Conservation (phyloP, 495 filamentous ascomycete species). For the Trichoderma reesei region DNA sequence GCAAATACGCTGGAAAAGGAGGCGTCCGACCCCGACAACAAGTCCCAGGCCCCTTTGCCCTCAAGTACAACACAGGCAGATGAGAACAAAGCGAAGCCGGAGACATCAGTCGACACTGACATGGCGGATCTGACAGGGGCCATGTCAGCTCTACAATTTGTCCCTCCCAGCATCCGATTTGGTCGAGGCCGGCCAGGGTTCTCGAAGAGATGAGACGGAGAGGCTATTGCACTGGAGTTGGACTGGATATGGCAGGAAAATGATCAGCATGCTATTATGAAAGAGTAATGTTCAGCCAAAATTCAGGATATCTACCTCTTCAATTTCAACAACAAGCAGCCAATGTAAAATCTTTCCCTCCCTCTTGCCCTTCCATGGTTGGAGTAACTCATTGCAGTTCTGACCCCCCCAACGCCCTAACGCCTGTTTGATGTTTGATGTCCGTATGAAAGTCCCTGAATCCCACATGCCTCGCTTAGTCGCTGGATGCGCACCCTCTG, state of each 20-base stretch:
- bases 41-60: background rate
- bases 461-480: slow-evolving; percentile 33
- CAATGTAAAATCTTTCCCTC: slow-evolving; percentile 10
- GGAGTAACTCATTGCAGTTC: background rate
- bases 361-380: background rate
- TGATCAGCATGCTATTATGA: slow-evolving; percentile 3
- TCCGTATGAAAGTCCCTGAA: background rate
- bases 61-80: slow-evolving; percentile 11
- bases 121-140: slow-evolving; percentile 66
- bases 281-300: background rate
- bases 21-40: slow-evolving; percentile 7
- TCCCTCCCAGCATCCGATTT: slow-evolving; percentile 67
- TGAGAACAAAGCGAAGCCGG: slow-evolving; percentile 8
- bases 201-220: slow-evolving; percentile 23
- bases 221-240: background rate
- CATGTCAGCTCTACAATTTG: slow-evolving; percentile 76
- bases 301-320: slow-evolving; percentile 3
- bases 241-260: background rate
- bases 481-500: slow-evolving; percentile 77
- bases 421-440: background rate
- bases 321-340: background rate
- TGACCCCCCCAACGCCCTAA: background rate
- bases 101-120: slow-evolving; percentile 37
- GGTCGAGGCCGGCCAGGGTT: slow-evolving; percentile 48
- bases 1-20: slow-evolving; percentile 18